Percentiles rank a stretch among this genome's conserved stretches.
Conservation (phyloP, 257 asterid genomes). For the Solanum appendiculatum region DNA sequence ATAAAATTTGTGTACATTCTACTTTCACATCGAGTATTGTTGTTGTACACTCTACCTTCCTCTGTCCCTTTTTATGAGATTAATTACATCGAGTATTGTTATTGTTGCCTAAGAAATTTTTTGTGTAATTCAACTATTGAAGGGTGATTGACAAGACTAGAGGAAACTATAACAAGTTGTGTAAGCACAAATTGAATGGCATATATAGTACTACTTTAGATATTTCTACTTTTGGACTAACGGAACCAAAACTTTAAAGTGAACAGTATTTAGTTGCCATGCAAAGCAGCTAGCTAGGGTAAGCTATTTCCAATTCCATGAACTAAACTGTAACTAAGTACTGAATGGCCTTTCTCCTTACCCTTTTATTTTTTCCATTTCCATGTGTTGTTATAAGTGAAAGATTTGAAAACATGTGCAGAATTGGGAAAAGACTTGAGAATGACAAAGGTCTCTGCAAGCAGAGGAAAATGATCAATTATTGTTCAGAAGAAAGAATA, state of each 20-base stretch:
- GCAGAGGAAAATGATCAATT: neutral
- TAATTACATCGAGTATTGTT: no score
- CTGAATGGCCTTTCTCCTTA: neutral
- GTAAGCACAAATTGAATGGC: neutral
- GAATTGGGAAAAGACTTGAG: neutral
- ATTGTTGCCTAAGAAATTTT: neutral
- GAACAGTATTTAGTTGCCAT: neutral
- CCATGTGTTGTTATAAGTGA: neutral
- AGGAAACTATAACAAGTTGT: neutral
- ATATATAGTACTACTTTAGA: neutral
- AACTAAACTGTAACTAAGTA: neutral
- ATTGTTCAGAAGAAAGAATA: neutral
- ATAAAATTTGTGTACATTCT: no score
- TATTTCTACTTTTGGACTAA: neutral
- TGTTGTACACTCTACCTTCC: no score
- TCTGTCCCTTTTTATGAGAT: no score
- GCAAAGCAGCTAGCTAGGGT: neutral
- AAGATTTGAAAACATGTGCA: neutral
- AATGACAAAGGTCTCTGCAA: neutral
- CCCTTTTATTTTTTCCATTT: neutral
- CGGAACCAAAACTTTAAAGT: neutral
- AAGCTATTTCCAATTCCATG: neutral
- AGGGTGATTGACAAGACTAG: neutral
- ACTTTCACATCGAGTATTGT: neutral
- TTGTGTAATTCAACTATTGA: neutral